These are phyloP conservation scores for Nicotiana knightiana DNA, from an alignment of 257 asterid species.

Conservation along the genomic window DNA sequence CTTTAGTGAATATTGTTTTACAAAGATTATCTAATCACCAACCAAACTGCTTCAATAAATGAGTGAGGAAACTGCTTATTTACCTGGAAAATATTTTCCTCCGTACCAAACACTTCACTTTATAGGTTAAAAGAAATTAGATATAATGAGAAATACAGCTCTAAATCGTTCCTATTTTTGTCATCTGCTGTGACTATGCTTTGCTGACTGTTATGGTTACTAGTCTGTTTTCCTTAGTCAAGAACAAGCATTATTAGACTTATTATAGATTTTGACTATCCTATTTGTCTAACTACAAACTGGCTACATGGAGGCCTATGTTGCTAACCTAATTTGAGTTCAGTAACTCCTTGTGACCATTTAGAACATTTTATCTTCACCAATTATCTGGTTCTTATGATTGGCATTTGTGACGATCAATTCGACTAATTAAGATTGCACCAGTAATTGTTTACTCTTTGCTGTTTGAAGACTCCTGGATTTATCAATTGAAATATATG, in stretches of 20 bases:
- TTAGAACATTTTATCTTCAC: not conserved
- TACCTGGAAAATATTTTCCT: not conserved
- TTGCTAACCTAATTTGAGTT: not conserved
- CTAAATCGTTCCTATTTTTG: not conserved
- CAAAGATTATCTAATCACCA: not conserved
- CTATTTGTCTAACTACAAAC: not conserved
- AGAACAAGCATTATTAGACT: not conserved
- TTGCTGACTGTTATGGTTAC: not conserved
- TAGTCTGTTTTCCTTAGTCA: not conserved
- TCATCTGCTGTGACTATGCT: not conserved
- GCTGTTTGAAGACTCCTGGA: not conserved
- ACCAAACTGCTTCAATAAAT: not conserved
- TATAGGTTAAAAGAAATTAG: not conserved
- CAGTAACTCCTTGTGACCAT: not conserved
- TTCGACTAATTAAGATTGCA: not conserved
- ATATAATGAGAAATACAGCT: not conserved
- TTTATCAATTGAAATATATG: not conserved
- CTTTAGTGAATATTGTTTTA: not conserved
- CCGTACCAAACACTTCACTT: not conserved
- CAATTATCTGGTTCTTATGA: not conserved
- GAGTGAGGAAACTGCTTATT: not conserved
- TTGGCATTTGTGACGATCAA: not conserved
- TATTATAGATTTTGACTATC: not conserved
- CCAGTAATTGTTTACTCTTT: not conserved
- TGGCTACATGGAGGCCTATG: slow-evolving; percentile 4